A percentile compares a stretch with the other conserved stretches of the same genome.
These are phyloP conservation scores for Solanum piurae DNA, from an alignment of 257 asterid genomes.

Conservation along the genomic window DNA sequence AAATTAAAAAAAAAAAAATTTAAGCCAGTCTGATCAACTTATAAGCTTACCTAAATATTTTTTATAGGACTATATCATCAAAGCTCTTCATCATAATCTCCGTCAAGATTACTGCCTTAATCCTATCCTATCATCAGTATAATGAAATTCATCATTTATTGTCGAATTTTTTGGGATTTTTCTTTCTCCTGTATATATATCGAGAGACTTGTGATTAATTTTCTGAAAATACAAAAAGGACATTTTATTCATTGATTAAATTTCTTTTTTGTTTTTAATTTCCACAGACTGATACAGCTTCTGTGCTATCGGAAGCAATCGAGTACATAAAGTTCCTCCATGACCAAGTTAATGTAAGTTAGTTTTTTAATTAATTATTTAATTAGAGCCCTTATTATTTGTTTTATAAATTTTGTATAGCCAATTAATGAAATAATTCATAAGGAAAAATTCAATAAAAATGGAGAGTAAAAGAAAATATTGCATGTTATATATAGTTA, in stretches of 20 bases:
- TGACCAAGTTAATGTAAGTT: constrained; percentile 79
- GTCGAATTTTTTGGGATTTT: too few species aligned
- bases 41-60: background rate
- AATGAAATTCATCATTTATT: background rate
- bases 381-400: background rate
- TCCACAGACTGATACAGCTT: constrained; percentile 90
- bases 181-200: too few species aligned
- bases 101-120: too few species aligned
- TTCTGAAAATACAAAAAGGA: background rate
- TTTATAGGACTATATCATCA: background rate
- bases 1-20: too few species aligned
- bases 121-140: background rate
- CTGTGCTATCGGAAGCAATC: constrained; percentile 85
- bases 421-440: background rate
- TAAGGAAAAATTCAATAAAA: background rate
- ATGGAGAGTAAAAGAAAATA: background rate
- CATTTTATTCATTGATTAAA: background rate
- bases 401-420: background rate
- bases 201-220: background rate
- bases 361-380: constrained; percentile 8
- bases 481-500: background rate
- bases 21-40: background rate
- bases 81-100: background rate
- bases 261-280: background rate
- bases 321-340: constrained; percentile 84